A percentile compares a stretch with the other conserved stretches of the same genome.
Conservation (phyloP, 805 yeast species). For the Priceomyces castillae region DNA sequence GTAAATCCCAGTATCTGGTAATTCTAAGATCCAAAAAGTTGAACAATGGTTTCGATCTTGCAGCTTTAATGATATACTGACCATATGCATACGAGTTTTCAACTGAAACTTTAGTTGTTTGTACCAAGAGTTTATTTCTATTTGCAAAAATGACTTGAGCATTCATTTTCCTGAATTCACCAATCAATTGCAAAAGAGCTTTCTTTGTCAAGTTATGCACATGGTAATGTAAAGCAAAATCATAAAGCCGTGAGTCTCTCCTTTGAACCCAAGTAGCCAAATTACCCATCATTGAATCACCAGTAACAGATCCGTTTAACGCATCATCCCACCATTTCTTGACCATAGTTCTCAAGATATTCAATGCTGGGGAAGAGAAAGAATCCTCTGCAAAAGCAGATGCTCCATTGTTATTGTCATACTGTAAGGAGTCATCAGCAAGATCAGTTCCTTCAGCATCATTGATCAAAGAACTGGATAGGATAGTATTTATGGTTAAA, state of each 20-base stretch:
- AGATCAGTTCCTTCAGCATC: conserved; percentile 86
- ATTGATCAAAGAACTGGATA: conserved; percentile 78
- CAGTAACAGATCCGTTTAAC: conserved; percentile 58
- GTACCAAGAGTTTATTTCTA: conserved; percentile 67
- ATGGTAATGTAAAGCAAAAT: conserved; percentile 77
- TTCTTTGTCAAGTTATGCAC: conserved; percentile 83
- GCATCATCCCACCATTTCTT: conserved; percentile 96
- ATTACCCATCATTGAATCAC: conserved; percentile 79
- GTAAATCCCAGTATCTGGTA: conserved; percentile 83
- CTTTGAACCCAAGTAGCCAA: conserved; percentile 86
- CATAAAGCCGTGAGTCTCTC: conserved; percentile 69
- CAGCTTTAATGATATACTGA: conserved; percentile 73
- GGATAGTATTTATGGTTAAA: conserved; percentile 77
- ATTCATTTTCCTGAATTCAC: conserved; percentile 79
- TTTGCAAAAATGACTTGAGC: conserved; percentile 77
- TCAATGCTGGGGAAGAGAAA: conserved; percentile 72
- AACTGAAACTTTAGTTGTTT: conserved; percentile 72
- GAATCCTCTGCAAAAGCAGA: conserved; percentile 74
- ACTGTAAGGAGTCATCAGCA: conserved; percentile 45
- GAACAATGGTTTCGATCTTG: conserved; percentile 78
- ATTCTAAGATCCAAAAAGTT: conserved; percentile 75
- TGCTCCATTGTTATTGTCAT: conserved; percentile 39
- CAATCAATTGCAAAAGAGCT: conserved; percentile 72
- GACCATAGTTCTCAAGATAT: conserved; percentile 68
- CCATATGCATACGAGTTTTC: conserved; percentile 91